phyloP scores from a whole-genome alignment of 352 stramenopile genomes.

The Pythium aristosporum region DNA sequence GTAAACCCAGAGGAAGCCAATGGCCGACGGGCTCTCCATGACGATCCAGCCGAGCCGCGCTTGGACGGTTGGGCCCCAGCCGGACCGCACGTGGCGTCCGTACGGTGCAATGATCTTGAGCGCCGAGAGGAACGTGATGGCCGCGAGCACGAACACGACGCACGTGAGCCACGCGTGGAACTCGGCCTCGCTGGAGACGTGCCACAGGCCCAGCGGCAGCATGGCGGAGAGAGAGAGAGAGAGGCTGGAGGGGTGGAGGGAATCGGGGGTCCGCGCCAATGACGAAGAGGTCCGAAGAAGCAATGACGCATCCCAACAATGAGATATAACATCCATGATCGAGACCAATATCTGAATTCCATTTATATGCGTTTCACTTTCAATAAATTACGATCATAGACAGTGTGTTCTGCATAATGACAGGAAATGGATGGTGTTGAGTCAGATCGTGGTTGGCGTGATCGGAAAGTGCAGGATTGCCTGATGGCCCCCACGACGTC shows the following conservation, averaged over 20 bases:
- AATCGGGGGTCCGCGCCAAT: neutral
- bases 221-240: neutral
- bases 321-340: neutral
- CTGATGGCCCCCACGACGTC: neutral
- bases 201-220: constrained; percentile 26
- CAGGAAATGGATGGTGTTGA: constrained; percentile 15
- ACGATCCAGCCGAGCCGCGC: constrained; percentile 65
- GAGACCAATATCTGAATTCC: neutral
- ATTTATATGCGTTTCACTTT: neutral
- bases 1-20: constrained; percentile 58
- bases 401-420: neutral
- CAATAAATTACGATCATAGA: neutral
- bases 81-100: constrained; percentile 46
- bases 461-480: constrained; percentile 11
- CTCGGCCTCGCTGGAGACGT: constrained; percentile 37
- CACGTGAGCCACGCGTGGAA: constrained; percentile 48
- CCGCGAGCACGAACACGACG: constrained; percentile 50
- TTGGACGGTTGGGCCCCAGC: constrained; percentile 58
- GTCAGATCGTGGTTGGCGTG: constrained; percentile 5
- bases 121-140: constrained; percentile 47
- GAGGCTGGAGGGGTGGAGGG: neutral
- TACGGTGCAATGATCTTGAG: constrained; percentile 65
- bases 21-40: constrained; percentile 69
- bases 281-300: neutral
- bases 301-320: neutral